Percentiles rank a stretch among this genome's conserved stretches.
These are phyloP conservation scores for Musa schizocarpa DNA, from an alignment of 176 grass and related monocot genomes.

Conservation along the genomic window DNA sequence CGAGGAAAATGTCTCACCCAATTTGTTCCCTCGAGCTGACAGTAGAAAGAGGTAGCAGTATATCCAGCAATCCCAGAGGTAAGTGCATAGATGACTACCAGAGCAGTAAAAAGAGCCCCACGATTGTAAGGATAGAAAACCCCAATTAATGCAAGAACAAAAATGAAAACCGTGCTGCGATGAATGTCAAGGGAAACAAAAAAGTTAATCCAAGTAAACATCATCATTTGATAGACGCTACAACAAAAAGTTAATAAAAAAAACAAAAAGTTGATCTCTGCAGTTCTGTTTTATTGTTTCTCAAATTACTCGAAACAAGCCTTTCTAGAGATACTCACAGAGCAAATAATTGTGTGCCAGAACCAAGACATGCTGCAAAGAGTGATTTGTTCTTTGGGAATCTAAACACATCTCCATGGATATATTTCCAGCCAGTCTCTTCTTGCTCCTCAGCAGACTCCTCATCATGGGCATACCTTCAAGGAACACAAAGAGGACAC, in stretches of 20 bases:
- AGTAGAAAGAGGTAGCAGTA: constrained; percentile 84
- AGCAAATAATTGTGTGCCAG: constrained; percentile 86
- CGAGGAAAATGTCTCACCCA: constrained; percentile 49
- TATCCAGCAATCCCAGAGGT: constrained; percentile 98
- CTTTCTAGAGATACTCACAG: constrained; percentile 41
- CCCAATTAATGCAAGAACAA: constrained; percentile 84
- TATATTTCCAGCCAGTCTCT: constrained; percentile 98
- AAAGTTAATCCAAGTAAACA: not conserved
- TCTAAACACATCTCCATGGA: constrained; percentile 90
- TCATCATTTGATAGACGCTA: not conserved
- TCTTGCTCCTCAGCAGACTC: constrained; percentile 90
- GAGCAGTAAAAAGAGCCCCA: constrained; percentile 87
- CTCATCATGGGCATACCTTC: constrained; percentile 96
- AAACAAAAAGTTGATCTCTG: not conserved
- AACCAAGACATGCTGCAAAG: constrained; percentile 86
- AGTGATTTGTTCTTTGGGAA: constrained; percentile 86
- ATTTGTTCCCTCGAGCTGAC: constrained; percentile 81
- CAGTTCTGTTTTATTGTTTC: not conserved
- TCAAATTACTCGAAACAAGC: not conserved
- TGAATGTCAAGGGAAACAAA: not conserved
- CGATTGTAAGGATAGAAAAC: constrained; percentile 99
- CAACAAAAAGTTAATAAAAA: not conserved
- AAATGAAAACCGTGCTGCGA: constrained; percentile 89
- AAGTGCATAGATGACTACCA: constrained; percentile 97
- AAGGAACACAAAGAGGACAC: constrained; percentile 10